phyloP scores from a whole-genome alignment of 2,329 filamentous ascomycete genomes.

The Sarocladium kiliense region DNA sequence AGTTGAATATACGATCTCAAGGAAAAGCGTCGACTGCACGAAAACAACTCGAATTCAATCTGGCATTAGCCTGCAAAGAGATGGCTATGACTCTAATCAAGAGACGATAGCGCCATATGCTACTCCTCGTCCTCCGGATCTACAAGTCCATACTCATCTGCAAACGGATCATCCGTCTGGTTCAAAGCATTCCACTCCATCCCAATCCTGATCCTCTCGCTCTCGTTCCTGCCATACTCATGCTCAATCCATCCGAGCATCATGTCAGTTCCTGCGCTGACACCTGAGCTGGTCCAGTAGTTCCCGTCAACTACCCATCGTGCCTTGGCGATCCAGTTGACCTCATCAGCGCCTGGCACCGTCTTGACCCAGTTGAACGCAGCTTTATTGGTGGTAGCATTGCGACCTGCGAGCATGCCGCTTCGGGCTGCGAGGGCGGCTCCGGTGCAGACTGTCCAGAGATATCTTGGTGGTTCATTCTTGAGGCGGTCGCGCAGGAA shows the following conservation, averaged over 20 bases:
- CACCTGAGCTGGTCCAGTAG: slow-evolving; percentile 52
- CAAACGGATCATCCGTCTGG: slow-evolving; percentile 13
- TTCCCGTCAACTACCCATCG: slow-evolving; percentile 55
- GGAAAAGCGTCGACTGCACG: no score
- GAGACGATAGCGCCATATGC: no score
- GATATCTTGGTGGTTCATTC: slow-evolving; percentile 5
- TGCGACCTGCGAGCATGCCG: slow-evolving; percentile 52
- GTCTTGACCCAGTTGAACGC: slow-evolving; percentile 18
- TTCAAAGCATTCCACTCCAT: slow-evolving; percentile 13
- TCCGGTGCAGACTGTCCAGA: slow-evolving; percentile 57
- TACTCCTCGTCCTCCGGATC: no score
- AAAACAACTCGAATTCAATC: no score
- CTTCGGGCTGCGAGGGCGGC: slow-evolving; percentile 49
- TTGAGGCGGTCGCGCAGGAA: slow-evolving; percentile 26
- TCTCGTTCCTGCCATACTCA: slow-evolving; percentile 42
- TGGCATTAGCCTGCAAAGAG: no score
- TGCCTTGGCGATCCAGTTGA: slow-evolving; percentile 47
- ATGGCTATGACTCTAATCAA: no score
- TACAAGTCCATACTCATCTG: neutral
- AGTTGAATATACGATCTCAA: no score
- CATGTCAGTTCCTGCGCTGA: slow-evolving; percentile 57
- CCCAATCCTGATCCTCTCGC: slow-evolving; percentile 9
- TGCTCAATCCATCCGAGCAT: slow-evolving; percentile 51
- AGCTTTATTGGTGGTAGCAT: slow-evolving; percentile 62
- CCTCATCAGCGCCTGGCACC: slow-evolving; percentile 31